A percentile compares a stretch with the other conserved stretches of the same genome.
phyloP scores from a whole-genome alignment of 805 yeast species.

The Hermanozyma aechmeae region DNA sequence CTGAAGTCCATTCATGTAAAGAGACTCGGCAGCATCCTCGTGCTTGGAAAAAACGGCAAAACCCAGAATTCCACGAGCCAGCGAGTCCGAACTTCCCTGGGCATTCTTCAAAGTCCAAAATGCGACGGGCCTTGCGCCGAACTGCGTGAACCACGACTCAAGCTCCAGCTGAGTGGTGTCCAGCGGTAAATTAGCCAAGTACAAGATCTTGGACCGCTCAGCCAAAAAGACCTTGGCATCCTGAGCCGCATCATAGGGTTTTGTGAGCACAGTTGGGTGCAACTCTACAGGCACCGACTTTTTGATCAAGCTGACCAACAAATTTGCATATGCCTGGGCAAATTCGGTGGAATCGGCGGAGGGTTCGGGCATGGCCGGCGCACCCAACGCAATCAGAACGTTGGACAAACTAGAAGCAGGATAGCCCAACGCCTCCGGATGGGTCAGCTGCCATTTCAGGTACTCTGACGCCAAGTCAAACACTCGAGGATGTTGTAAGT shows the following conservation, averaged over 20 bases:
- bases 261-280: slow-evolving; percentile 47
- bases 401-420: slow-evolving; percentile 26
- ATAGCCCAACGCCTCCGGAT: slow-evolving; percentile 40
- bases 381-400: slow-evolving; percentile 38
- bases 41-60: slow-evolving; percentile 80
- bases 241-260: slow-evolving; percentile 69
- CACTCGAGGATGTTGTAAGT: slow-evolving; percentile 64
- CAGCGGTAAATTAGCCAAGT: slow-evolving; percentile 67
- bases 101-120: slow-evolving; percentile 79
- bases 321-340: slow-evolving; percentile 24
- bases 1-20: slow-evolving; percentile 70
- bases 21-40: slow-evolving; percentile 75
- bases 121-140: slow-evolving; percentile 78
- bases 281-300: slow-evolving; percentile 42
- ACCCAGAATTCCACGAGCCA: slow-evolving; percentile 46
- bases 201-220: slow-evolving; percentile 73
- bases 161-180: slow-evolving; percentile 88
- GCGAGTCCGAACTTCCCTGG: slow-evolving; percentile 21
- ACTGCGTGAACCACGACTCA: slow-evolving; percentile 85
- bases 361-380: slow-evolving; percentile 2
- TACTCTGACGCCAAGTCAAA: slow-evolving; percentile 74
- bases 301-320: slow-evolving; percentile 38
- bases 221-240: slow-evolving; percentile 59
- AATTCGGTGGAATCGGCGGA: slow-evolving; percentile 1
- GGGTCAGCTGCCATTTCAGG: slow-evolving; percentile 54